Percentiles rank a stretch among this genome's conserved stretches.
Evolutionary conservation across 2,329 filamentous ascomycete genomes (phyloP).

Genomic region (Phaeosphaeriaceae sp.): DNA sequence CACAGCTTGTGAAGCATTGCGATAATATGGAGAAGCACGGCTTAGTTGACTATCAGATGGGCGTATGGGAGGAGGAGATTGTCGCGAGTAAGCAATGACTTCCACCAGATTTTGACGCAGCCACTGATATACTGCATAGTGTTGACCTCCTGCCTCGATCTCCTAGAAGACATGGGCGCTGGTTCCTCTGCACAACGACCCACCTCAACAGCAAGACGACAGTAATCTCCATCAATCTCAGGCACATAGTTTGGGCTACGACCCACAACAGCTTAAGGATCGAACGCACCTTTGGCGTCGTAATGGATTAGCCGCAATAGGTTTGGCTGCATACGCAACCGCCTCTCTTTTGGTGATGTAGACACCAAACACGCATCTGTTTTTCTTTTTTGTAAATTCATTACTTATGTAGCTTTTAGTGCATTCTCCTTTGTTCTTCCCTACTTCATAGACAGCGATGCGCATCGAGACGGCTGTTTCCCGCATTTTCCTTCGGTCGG

Average conservation of each 20-base stretch:
- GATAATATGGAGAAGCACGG: conserved; percentile 88
- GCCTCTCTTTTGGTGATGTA: neutral
- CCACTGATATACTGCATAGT: conserved; percentile 49
- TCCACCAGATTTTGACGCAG: neutral
- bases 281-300: neutral
- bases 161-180: conserved; percentile 54
- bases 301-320: conserved; percentile 9
- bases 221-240: conserved; percentile 27
- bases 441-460: conserved; percentile 17
- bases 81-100: conserved; percentile 70
- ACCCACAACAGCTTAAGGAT: neutral
- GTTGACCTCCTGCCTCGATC: conserved; percentile 61
- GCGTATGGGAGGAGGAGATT: conserved; percentile 94
- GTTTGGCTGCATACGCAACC: neutral
- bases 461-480: conserved; percentile 9
- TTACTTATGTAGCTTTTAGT: conserved; percentile 24
- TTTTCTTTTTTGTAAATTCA: conserved; percentile 35
- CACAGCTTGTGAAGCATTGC: conserved; percentile 81
- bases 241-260: neutral
- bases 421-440: conserved; percentile 18
- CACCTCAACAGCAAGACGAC: conserved; percentile 41
- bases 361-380: neutral
- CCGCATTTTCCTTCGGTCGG: conserved; percentile 9
- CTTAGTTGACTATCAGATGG: conserved; percentile 97
- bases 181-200: conserved; percentile 41